Conservation (phyloP, 371 early-diverging fungal species). For the Haplosporangium sp. region DNA sequence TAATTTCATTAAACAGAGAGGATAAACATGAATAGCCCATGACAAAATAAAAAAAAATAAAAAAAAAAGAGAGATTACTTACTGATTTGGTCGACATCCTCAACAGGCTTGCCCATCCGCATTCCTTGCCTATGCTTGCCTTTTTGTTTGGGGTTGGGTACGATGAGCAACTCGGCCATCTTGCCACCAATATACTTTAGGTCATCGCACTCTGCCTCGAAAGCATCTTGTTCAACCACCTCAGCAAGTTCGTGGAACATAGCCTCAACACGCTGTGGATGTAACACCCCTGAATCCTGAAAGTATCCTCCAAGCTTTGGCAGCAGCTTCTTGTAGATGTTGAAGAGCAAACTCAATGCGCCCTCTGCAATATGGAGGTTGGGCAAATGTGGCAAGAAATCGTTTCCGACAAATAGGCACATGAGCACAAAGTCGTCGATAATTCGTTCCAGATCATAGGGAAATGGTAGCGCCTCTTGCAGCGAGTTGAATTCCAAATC, state of each 20-base stretch:
- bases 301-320: conserved; percentile 84
- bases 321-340: conserved; percentile 82
- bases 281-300: conserved; percentile 83
- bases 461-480: conserved; percentile 62
- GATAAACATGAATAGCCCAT: too few relatives aligned
- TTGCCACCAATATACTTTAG: conserved; percentile 71
- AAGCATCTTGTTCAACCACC: conserved; percentile 74
- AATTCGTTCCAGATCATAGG: conserved; percentile 90
- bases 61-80: background rate
- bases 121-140: conserved; percentile 59
- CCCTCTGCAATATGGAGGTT: conserved; percentile 95
- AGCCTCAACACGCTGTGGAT: conserved; percentile 71
- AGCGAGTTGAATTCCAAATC: conserved; percentile 85
- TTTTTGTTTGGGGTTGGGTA: conserved; percentile 31
- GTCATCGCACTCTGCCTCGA: conserved; percentile 71
- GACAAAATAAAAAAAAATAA: background rate
- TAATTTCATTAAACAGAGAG: too few relatives aligned
- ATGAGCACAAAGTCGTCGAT: conserved; percentile 97
- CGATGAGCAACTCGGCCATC: conserved; percentile 48
- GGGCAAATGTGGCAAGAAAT: conserved; percentile 97
- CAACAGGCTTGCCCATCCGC: conserved; percentile 60
- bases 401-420: conserved; percentile 97
- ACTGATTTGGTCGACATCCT: conserved; percentile 42
- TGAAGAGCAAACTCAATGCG: conserved; percentile 88
- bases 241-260: conserved; percentile 70